Percentiles rank a stretch among this genome's conserved stretches.
phyloP scores from a whole-genome alignment of 2,329 filamentous ascomycete genomes.

The Xylaria sp. region DNA sequence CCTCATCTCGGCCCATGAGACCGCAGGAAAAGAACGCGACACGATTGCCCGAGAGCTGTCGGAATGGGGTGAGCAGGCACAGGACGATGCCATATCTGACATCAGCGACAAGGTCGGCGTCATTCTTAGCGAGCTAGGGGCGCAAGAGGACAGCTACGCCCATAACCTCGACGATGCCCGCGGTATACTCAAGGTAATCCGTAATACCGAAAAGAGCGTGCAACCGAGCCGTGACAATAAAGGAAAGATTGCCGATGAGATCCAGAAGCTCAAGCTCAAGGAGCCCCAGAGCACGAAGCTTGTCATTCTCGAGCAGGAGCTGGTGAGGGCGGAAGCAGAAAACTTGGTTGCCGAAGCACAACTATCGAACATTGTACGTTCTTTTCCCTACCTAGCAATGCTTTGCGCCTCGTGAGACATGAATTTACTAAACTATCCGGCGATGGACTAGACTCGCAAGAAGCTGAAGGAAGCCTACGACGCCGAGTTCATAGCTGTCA shows the following conservation, averaged over 20 bases:
- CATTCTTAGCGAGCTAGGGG: conserved; percentile 88
- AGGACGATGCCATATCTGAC: conserved; percentile 87
- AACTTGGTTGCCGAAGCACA: conserved; percentile 96
- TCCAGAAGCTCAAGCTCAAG: conserved; percentile 89
- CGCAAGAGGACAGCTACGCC: conserved; percentile 90
- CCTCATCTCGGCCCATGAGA: conserved; percentile 84
- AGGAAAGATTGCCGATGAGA: conserved; percentile 89
- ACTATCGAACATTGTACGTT: conserved; percentile 87
- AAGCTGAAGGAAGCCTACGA: conserved; percentile 97
- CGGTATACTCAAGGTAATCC: conserved; percentile 84
- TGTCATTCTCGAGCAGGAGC: conserved; percentile 90
- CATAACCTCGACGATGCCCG: conserved; percentile 88
- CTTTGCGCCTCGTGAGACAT: not conserved
- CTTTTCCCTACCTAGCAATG: not conserved
- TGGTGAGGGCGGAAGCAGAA: conserved; percentile 95
- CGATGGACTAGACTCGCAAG: conserved; percentile 76
- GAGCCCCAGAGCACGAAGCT: conserved; percentile 86
- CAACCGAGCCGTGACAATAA: conserved; percentile 91
- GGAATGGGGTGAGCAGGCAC: conserved; percentile 94
- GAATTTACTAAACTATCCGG: conserved; percentile 5
- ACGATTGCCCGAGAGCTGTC: conserved; percentile 90
- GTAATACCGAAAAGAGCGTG: conserved; percentile 94
- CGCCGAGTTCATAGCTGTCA: conserved; percentile 85
- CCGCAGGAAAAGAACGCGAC: conserved; percentile 83
- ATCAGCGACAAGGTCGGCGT: conserved; percentile 96